A percentile compares a stretch with the other conserved stretches of the same genome.
Evolutionary conservation across 345 rosid species (phyloP).

Genomic region (Toxicodendron radicans): DNA sequence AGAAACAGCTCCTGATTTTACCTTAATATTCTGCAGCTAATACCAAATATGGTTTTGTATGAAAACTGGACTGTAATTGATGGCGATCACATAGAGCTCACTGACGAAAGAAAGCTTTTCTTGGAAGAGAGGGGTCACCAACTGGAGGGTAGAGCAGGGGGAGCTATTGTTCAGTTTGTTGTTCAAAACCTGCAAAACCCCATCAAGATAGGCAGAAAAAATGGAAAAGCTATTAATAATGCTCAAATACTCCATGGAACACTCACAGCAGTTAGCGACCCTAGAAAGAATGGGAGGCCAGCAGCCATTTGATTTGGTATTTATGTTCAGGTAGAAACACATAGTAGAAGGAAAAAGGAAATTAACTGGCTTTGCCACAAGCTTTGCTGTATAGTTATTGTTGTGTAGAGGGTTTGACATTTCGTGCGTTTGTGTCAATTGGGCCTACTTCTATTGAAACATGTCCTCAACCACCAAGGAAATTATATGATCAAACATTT

Average conservation of each 20-base stretch:
- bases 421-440: not conserved
- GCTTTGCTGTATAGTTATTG: not conserved
- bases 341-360: not conserved
- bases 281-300: constrained; percentile 84
- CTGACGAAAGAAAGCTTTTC: constrained; percentile 51
- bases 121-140: constrained; percentile 59
- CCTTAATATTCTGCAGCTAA: constrained; percentile 47
- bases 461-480: not conserved
- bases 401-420: not conserved
- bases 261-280: constrained; percentile 88
- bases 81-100: constrained; percentile 76
- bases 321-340: not conserved
- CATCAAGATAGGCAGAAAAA: constrained; percentile 33
- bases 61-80: constrained; percentile 74
- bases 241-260: constrained; percentile 39
- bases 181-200: constrained; percentile 52
- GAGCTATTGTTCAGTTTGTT: constrained; percentile 79
- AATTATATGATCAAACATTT: not conserved
- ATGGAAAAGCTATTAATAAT: constrained; percentile 25
- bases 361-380: not conserved
- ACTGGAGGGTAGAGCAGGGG: constrained; percentile 42
- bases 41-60: constrained; percentile 64
- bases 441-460: not conserved
- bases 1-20: not conserved
- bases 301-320: constrained; percentile 57